Evolutionary conservation across 2,329 filamentous ascomycete species (phyloP), one percentile per base, ranked within the genome.

Genomic region (Chaetomiaceae sp.): DNA sequence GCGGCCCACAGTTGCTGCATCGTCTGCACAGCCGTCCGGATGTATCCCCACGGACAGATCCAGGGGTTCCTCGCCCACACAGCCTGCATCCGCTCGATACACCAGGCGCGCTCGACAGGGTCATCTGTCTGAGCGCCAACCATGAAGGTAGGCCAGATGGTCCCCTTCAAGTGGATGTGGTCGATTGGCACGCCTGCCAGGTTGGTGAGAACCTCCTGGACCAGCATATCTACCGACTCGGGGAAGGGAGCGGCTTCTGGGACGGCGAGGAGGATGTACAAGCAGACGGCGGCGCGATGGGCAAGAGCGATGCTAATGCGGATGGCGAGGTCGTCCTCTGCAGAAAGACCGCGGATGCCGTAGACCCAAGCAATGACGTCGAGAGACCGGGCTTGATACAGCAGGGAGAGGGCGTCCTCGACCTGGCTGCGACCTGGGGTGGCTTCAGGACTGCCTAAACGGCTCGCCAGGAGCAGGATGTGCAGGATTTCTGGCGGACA

Each of bases 91-190:
- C 74, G 70, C 20, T 74, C 63, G 60, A 74, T 69, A 40, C 76
- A 73, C 76, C 75, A 80, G 3, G 66, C 66, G 30, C 75, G 70
- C 53, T 70, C 68, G 20, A 60, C 62, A 0, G 62, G 62, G 5
- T 73, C 68, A 38, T 68, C 69, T 0, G 73, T 72, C 48, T 78
- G 76, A 0, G 77, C 77, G 1, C 77, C 78, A 5, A 74, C 75
- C 5, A 82, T 69, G 48, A 82, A 82, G 0, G 77, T 73, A 0
- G 78, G 76, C 77, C 77, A 82, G 1, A 74, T 72, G 4, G 76
- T 78, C 0, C 75, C 77, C 57, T 81, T 82, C 65, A 79, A 74
- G 17, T 79, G 71, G 1, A 70, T 68, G 40, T 81, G 75, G 2
- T 73, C 67, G 8, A 73, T 68, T 0, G 72, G 70, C 2, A 82